Base-by-base conservation (phyloP, 768 basidiomycete species). In the Boletus rubropictus region DNA sequence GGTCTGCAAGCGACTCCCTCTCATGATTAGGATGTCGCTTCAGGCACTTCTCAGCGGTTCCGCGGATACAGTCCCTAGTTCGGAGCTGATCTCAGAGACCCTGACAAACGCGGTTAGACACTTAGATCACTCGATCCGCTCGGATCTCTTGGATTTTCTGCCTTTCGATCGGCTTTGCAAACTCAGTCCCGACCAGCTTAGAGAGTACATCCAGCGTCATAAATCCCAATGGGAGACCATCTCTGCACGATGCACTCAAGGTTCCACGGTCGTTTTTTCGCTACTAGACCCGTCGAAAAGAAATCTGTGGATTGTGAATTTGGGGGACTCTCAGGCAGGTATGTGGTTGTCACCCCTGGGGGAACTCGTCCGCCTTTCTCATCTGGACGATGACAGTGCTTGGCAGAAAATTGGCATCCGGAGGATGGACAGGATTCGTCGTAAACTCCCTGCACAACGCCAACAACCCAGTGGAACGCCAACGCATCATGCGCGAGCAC, bases 61-160 rank as follows among this genome's bases (percentile, higher is more conserved):
- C 32, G 52, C 53, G 32, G 50, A 44, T 42, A 42, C 57, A 20
- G 27, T 55, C 8, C 53, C 63, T 2, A 53, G 57, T 5, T 62
- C 69, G 18, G 60, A 67, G 46, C 60, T 61, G 36, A 66, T 73
- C 51, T 74, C 74, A 38, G 61, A 66, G 25, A 51, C 67, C 8
- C 62, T 80, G 35, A 51, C 66, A 11, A 61, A 69, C 35, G 58
- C 71, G 1, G 62, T 80, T 39, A 53, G 59, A 37, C 55, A 60
- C 21, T 60, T 77, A 27, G 79, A 81, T 41, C 59, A 69, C 37
- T 55, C 60, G 11, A 69, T 81, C 29, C 70, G 68, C 6, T 63
- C 69, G 11, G 73, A 71, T 28, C 70, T 81, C 52, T 57, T 70
- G 22, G 57, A 66, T 35, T 56, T 81, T 42, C 70, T 78, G 44